These are phyloP conservation scores for Oidium heveae DNA, from an alignment of 2,329 filamentous ascomycete species.

Conservation along the genomic window DNA sequence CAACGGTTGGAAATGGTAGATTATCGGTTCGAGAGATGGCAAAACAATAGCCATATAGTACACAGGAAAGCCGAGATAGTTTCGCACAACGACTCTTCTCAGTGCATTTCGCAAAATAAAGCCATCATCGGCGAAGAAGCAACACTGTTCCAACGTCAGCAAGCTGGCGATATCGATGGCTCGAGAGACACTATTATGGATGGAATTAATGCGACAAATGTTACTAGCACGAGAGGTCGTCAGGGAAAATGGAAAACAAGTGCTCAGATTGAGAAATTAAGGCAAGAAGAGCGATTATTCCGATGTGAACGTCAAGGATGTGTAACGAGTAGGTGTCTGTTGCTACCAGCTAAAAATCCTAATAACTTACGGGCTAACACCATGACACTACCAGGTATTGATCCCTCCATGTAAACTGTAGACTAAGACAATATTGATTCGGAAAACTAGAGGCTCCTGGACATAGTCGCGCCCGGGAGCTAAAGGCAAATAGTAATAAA, in stretches of 20 bases:
- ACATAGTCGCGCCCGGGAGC: no score
- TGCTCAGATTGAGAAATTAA: not conserved
- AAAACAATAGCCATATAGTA: not conserved
- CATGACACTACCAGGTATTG: not conserved
- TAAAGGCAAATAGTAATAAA: no score
- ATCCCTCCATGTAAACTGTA: not conserved
- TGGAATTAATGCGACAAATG: not conserved
- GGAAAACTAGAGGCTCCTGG: not conserved
- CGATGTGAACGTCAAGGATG: not conserved
- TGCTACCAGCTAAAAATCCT: not conserved
- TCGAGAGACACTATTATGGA: not conserved
- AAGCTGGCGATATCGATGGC: not conserved
- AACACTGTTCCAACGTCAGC: not conserved
- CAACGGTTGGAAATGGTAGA: not conserved
- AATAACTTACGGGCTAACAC: not conserved
- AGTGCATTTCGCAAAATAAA: not conserved
- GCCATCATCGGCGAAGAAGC: not conserved
- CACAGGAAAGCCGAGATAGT: not conserved
- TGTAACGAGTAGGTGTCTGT: not conserved
- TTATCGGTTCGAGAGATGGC: not conserved
- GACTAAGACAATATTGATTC: not conserved
- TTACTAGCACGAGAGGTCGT: not conserved
- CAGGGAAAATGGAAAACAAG: not conserved
- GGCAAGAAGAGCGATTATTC: not conserved
- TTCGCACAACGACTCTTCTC: no score